phyloP scores from a whole-genome alignment of 1,139 yeast genomes.

The Saccharomyces hybrid region DNA sequence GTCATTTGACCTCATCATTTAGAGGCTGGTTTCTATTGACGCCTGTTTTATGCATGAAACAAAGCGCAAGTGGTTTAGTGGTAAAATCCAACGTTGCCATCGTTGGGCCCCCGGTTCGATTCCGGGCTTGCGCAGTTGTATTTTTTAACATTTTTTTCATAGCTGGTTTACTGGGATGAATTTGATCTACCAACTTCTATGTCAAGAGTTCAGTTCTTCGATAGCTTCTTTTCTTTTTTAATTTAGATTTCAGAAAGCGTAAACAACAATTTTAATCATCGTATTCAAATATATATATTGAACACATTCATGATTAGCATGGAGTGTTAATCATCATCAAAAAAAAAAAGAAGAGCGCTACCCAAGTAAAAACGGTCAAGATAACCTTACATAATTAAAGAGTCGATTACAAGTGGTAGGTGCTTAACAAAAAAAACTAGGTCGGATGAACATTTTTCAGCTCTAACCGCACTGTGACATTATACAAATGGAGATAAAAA shows the following conservation, averaged over 20 bases:
- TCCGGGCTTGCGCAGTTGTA: constrained; percentile 4
- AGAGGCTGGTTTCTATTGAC: background rate
- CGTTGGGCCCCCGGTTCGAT: constrained; percentile 7
- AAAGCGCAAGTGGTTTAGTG: constrained; percentile 6
- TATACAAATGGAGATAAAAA: background rate
- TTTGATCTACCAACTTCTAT: background rate
- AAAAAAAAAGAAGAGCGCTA: background rate
- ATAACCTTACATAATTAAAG: background rate
- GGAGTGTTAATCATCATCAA: constrained; percentile 2
- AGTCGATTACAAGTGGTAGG: too few species aligned
- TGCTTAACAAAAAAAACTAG: background rate
- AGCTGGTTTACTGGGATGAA: background rate
- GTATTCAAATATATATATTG: background rate
- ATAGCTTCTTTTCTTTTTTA: background rate
- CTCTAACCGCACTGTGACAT: background rate
- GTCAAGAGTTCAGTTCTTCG: background rate
- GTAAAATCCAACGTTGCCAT: constrained; percentile 6
- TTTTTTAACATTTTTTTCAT: background rate
- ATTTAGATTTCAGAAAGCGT: background rate
- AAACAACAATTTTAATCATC: background rate
- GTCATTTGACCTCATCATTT: background rate
- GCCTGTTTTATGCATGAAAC: background rate
- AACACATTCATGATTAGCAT: constrained; percentile 6
- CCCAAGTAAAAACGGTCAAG: background rate
- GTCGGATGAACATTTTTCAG: background rate